phyloP scores from a whole-genome alignment of 257 asterid species.

The Rubia yunnanensis region DNA sequence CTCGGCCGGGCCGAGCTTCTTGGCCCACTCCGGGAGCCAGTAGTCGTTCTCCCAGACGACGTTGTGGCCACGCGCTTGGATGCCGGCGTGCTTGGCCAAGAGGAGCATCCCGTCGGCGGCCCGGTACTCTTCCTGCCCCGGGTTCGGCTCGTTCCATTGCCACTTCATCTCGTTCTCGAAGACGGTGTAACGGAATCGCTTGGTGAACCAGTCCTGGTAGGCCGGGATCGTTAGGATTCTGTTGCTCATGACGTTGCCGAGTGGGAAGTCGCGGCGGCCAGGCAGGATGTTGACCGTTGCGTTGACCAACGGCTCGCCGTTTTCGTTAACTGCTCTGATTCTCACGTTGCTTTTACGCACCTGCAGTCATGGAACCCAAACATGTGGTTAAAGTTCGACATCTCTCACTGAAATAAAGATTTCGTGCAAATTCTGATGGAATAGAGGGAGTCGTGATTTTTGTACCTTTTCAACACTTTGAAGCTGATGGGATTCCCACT shows the following conservation, averaged over 20 bases:
- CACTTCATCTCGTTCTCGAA: slow-evolving; percentile 72
- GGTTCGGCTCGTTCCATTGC: slow-evolving; percentile 33
- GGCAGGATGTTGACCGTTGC: slow-evolving; percentile 34
- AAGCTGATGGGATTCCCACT: slow-evolving; percentile 52
- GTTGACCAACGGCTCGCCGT: slow-evolving; percentile 40
- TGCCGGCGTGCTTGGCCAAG: slow-evolving; percentile 17
- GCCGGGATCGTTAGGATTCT: slow-evolving; percentile 36
- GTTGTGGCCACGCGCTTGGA: slow-evolving; percentile 62
- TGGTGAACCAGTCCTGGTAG: slow-evolving; percentile 50
- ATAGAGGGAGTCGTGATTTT: no score
- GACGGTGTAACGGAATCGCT: slow-evolving; percentile 48
- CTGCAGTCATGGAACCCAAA: slow-evolving; percentile 26
- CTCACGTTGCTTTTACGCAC: slow-evolving; percentile 44
- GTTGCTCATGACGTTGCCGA: slow-evolving; percentile 46
- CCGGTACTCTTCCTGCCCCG: slow-evolving; percentile 30
- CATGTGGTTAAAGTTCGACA: no score
- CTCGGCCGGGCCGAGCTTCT: slow-evolving; percentile 23
- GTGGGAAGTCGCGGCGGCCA: slow-evolving; percentile 15
- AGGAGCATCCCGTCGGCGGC: slow-evolving; percentile 32
- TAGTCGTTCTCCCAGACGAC: slow-evolving; percentile 50
- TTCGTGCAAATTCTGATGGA: no score
- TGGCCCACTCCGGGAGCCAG: slow-evolving; percentile 36
- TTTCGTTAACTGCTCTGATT: slow-evolving; percentile 41
- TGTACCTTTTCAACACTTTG: slow-evolving; percentile 10
- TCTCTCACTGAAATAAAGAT: no score